Base-by-base conservation (phyloP, 2,329 filamentous ascomycete genomes). In the Phaeosphaeria sp. region DNA sequence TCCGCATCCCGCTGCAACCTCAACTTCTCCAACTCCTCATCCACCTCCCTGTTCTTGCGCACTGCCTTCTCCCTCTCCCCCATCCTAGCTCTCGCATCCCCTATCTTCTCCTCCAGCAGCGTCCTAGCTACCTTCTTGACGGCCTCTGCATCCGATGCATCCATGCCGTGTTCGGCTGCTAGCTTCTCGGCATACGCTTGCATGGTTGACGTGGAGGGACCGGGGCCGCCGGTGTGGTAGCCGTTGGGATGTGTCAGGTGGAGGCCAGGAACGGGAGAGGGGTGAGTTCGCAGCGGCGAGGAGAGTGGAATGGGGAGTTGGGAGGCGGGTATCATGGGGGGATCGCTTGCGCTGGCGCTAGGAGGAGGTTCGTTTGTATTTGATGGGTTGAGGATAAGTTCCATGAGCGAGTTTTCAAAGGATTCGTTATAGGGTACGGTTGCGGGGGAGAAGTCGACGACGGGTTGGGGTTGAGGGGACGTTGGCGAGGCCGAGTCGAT, bases 151-250 rank as follows among this genome's bases (percentile, higher is more conserved):
- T 75, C 74, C 27, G 69, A 65, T 21, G 80, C 71, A 3, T 46
- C 44, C 17, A 27, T 22, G 3, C 68, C 64, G 52, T 79, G 66
- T 52, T 77, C 72, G 22, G 60, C 52, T 2, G 81, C 73, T 53
- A 82, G 81, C 46, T 76, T 67, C 43, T 76, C 68, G 2, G 78
- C 74, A 62, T 79, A 82, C 13, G 67, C 68, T 15, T 55, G 44
- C 1, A 75, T 66, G 0, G 76, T 72, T 5, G 66, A 60, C 2
- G 77, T 73, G 11, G 75, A 70, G 0, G 80, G 75, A 0, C 79
- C 79, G 0, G 79, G 79, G 1, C 81, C 81, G n/a, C 81, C 81
- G 46, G 81, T 80, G 25, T 81, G 70, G 46, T 79, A 81, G n/a
- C 81, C 81, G 10, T 77, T 75, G 1, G 73, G 72, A 59, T 83